Conservation (phyloP, 164 flowering plant species). For the Sedum album region DNA sequence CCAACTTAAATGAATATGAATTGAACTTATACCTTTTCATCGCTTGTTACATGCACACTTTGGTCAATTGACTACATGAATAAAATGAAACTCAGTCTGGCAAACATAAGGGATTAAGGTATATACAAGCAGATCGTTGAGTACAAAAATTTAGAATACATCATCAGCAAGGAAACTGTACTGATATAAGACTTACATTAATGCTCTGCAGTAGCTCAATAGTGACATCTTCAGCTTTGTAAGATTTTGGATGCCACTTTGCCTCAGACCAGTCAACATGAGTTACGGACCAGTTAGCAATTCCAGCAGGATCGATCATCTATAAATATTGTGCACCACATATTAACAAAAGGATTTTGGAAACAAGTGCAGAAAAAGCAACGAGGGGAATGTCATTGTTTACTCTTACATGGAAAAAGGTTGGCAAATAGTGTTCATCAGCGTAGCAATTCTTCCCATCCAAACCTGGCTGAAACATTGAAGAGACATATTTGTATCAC, state of each 20-base stretch:
- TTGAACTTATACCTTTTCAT: slow-evolving; percentile 37
- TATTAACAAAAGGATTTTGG: not conserved
- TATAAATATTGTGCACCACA: slow-evolving; percentile 9
- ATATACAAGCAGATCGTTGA: too few relatives aligned
- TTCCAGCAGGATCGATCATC: slow-evolving; percentile 91
- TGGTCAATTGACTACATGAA: slow-evolving; percentile 59
- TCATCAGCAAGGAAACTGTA: too few relatives aligned
- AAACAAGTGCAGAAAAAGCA: not conserved
- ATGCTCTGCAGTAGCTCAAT: slow-evolving; percentile 3
- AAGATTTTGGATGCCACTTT: slow-evolving; percentile 16
- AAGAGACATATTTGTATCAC: slow-evolving; percentile 8
- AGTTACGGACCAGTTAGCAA: slow-evolving; percentile 95
- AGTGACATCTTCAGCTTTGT: slow-evolving; percentile 7
- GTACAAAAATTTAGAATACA: too few relatives aligned
- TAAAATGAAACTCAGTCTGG: too few relatives aligned
- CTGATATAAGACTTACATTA: not conserved
- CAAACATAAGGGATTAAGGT: too few relatives aligned
- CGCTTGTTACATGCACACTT: slow-evolving; percentile 78
- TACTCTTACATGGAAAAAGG: slow-evolving; percentile 76
- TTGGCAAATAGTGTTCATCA: slow-evolving; percentile 95
- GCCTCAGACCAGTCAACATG: slow-evolving; percentile 99
- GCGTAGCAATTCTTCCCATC: slow-evolving; percentile 89
- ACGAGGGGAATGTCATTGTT: slow-evolving; percentile 13
- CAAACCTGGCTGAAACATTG: slow-evolving; percentile 69
- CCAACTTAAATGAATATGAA: not conserved